Conservation (phyloP, 192 early-diverging fungal species). For the Coemansia furcata region DNA sequence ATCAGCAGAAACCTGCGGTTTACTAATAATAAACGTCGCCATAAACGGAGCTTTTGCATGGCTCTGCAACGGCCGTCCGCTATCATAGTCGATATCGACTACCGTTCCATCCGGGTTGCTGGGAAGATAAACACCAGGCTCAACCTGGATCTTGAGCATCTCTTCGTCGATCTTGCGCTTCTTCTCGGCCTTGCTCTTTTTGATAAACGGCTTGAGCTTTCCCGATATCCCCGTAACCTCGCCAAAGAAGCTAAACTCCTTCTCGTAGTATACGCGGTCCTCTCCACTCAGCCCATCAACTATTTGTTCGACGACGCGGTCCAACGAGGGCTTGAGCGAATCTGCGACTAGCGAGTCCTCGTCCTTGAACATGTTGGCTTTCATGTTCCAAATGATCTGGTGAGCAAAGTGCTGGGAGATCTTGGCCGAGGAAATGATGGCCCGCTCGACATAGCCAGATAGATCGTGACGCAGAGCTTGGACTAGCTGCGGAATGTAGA, state of each 20-base stretch:
- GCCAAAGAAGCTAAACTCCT: constrained; percentile 95
- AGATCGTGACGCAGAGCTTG: constrained; percentile 89
- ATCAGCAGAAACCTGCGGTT: constrained; percentile 58
- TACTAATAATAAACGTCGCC: constrained; percentile 92
- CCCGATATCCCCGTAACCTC: constrained; percentile 98
- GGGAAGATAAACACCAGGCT: constrained; percentile 96
- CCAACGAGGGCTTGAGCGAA: constrained; percentile 83
- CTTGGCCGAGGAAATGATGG: constrained; percentile 89
- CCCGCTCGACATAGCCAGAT: constrained; percentile 91
- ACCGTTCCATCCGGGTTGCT: constrained; percentile 96
- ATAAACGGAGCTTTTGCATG: constrained; percentile 99
- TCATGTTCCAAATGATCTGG: constrained; percentile 99
- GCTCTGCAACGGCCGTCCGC: constrained; percentile 91
- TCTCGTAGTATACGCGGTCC: constrained; percentile 89
- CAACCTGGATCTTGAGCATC: constrained; percentile 89
- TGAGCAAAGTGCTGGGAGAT: constrained; percentile 98
- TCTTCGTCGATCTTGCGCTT: constrained; percentile 99
- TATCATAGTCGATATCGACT: constrained; percentile 91
- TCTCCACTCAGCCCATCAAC: constrained; percentile 77
- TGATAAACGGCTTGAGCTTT: constrained; percentile 91
- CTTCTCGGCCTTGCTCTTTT: constrained; percentile 88
- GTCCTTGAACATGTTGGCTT: constrained; percentile 93
- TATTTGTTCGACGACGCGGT: constrained; percentile 82
- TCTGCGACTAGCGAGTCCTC: constrained; percentile 65
- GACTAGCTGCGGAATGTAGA: constrained; percentile 98